Base-by-base conservation (phyloP, 2,329 filamentous ascomycete genomes). In the Drechslerella stenobrocha region DNA sequence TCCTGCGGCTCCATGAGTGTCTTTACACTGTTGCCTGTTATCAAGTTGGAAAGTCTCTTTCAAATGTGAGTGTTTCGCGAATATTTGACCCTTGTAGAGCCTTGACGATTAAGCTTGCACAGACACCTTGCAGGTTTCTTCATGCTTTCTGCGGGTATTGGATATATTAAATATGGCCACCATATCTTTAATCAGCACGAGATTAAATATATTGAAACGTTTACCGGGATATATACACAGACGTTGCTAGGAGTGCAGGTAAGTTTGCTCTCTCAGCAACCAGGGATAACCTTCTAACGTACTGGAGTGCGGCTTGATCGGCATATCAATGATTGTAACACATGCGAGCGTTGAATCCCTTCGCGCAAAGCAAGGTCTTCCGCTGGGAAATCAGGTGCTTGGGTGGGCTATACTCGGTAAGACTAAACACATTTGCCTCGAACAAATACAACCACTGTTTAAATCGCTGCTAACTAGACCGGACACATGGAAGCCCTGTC, bases 1-100 rank as follows among this genome's bases (percentile, higher is more conserved):
- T 88, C 88, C 2, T 96, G 91, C 76, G 71, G 86, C 1, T 78
- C 86, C 2, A 96, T 97, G 90, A 93, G 92, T 75, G 82, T 83
- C 1, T 98, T 98, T 74, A 98, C 93, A 0, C 77, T 97, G 11
- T 80, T 98, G 1, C 88, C 89, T 0, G 93, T 89, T 1, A 86
- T 88, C 76, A 98, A 97, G 76, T 79, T 84, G 0, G 95, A 98
- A 75, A 84, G 87, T 72, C 75, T 90, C 2, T 81, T 79, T 57
- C 79, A 89, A 23, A 90, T 96, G 87, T 91, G 79, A 75, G 83
- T 78, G 34, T 44, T 15, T 22, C 30, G 3, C 48, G 32, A 35
- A 57, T 9, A 48, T n/a, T 13, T 7, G 2, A 30, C 18, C 22
- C n/a, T 11, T 15, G 8, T 42, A 18, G 15, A 85, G 47, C 75